Base-by-base conservation (phyloP, 2,329 filamentous ascomycete genomes). In the Hypoxylon rubiginosum region DNA sequence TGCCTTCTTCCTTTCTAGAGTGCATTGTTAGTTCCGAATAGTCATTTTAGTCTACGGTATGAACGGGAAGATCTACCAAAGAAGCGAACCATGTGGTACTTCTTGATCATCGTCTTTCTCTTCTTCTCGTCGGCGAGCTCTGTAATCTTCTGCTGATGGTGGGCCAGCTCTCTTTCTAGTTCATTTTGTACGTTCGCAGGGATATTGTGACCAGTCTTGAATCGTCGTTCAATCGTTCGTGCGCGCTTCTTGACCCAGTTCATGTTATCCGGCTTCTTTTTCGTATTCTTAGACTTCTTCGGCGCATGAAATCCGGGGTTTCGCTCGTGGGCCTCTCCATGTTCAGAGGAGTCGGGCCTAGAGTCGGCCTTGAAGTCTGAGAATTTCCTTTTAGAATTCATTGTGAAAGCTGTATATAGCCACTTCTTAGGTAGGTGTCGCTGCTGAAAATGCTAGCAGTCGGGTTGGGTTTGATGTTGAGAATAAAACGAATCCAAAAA, bases 21-120 rank as follows among this genome's bases (percentile, higher is more conserved):
- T 41, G 11, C 13, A 57, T 41, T 49, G 60, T 71, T 65, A 66
- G 62, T 58, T 56, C 30, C 32, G 67, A 30, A 5, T 1, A 2
- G 26, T 9, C 36, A 15, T 62, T 56, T 6, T 50, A 8, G 39
- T n/a, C 7, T 15, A 15, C 13, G 24, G 17, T 4, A 10, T 11
- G 10, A 30, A 41, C 46, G 39, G 28, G 62, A 8, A n/a, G 4
- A 73, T 85, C 55, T 82, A 92, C 92, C 92, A 79, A 95, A 95
- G 77, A 96, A 96, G 28, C 92, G 84, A 54, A 95, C 88, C 87
- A 93, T 94, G 77, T 95, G 92, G 73, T 94, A 96, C 77, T 90
- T 91, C 54, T 84, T 84, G 67, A 94, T 93, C 87, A 94, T 92
- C 64, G 88, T 84, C 72, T 85, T 85, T 70, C 88, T 85, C 75